A percentile compares a stretch with the other conserved stretches of the same genome.
These are phyloP conservation scores for Colletotrichum falcatum DNA, from an alignment of 2,329 filamentous ascomycete species.

Conservation along the genomic window DNA sequence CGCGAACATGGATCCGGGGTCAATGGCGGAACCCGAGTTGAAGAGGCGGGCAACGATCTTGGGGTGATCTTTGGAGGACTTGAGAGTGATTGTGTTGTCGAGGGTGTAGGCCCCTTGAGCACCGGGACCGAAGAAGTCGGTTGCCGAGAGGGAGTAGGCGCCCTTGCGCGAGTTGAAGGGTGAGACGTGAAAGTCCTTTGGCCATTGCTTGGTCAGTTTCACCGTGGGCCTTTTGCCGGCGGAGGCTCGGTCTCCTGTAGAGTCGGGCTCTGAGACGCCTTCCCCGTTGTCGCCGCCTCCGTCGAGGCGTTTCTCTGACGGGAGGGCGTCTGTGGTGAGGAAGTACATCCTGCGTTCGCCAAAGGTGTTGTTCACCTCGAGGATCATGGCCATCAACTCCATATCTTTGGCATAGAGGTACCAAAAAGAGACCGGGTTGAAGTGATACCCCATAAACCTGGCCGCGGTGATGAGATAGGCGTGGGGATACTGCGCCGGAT, in stretches of 20 bases:
- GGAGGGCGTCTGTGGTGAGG: constrained; percentile 56
- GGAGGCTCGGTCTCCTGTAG: constrained; percentile 36
- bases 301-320: constrained; percentile 36
- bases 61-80: constrained; percentile 68
- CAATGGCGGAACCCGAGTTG: constrained; percentile 62
- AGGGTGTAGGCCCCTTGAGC: constrained; percentile 58
- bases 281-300: constrained; percentile 7
- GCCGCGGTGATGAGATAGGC: constrained; percentile 80
- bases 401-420: constrained; percentile 75
- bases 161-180: constrained; percentile 76
- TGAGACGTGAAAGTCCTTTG: constrained; percentile 82
- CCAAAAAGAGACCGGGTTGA: constrained; percentile 84
- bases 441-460: constrained; percentile 75
- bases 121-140: constrained; percentile 58
- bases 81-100: constrained; percentile 70
- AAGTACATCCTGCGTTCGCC: constrained; percentile 77
- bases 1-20: constrained; percentile 60
- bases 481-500: constrained; percentile 70
- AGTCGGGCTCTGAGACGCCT: constrained; percentile 2
- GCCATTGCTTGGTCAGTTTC: constrained; percentile 65
- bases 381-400: constrained; percentile 71
- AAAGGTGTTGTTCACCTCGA: constrained; percentile 84
- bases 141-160: constrained; percentile 62
- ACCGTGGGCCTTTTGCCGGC: constrained; percentile 40
- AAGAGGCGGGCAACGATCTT: constrained; percentile 73